These are phyloP conservation scores for Backusella macrospora DNA, from an alignment of 192 early-diverging fungal genomes.

Conservation along the genomic window DNA sequence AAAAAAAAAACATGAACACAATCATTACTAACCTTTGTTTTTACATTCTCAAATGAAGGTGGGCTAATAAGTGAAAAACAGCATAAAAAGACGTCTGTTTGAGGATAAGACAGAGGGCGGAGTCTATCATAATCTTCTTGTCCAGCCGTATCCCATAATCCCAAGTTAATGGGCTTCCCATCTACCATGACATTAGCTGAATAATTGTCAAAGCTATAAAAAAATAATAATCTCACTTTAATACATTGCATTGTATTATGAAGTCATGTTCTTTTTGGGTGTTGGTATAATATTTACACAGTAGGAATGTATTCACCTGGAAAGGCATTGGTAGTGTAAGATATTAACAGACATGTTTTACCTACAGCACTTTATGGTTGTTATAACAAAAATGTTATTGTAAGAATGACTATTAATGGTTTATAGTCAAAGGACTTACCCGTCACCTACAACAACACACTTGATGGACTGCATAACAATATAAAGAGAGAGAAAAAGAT, in stretches of 20 bases:
- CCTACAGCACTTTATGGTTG: slow-evolving; percentile 75
- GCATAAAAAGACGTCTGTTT: slow-evolving; percentile 55
- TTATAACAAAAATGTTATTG: neutral
- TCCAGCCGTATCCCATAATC: slow-evolving; percentile 92
- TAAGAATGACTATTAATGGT: too few species aligned
- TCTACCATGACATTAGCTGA: slow-evolving; percentile 95
- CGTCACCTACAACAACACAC: slow-evolving; percentile 25
- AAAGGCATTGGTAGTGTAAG: slow-evolving; percentile 99
- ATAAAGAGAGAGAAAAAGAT: neutral
- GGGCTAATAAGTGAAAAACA: slow-evolving; percentile 35
- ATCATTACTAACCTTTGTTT: slow-evolving; percentile 40
- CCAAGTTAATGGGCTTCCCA: slow-evolving; percentile 90
- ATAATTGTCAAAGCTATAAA: slow-evolving; percentile 86
- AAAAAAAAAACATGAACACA: too few species aligned
- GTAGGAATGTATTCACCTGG: slow-evolving; percentile 99
- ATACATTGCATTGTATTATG: neutral
- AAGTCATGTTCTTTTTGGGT: too few species aligned
- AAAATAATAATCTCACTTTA: neutral
- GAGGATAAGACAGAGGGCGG: slow-evolving; percentile 89
- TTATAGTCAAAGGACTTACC: neutral
- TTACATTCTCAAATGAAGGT: slow-evolving; percentile 33
- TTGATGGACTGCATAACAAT: slow-evolving; percentile 21
- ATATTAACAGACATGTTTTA: slow-evolving; percentile 96
- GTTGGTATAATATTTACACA: slow-evolving; percentile 65
- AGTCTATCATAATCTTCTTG: slow-evolving; percentile 94